phyloP scores from a whole-genome alignment of 306 rosid species.

The Crotalaria pallida region DNA sequence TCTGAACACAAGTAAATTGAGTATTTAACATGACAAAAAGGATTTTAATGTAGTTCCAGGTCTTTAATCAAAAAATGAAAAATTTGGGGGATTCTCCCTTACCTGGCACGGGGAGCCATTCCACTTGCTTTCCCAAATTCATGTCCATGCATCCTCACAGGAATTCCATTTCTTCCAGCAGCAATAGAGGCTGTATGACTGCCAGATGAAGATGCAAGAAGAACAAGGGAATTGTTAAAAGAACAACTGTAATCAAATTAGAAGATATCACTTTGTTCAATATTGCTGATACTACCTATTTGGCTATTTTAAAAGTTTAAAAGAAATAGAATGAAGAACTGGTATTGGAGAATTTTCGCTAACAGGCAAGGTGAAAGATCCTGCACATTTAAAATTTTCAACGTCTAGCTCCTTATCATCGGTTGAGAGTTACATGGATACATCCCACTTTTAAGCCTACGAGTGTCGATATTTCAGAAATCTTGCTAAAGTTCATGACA shows the following conservation, averaged over 20 bases:
- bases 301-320: neutral
- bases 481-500: neutral
- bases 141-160: constrained; percentile 89
- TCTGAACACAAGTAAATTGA: constrained; percentile 46
- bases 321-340: neutral
- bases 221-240: neutral
- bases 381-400: neutral
- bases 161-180: constrained; percentile 97
- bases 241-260: constrained; percentile 6
- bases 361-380: neutral
- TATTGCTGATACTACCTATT: neutral
- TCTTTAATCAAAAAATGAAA: constrained; percentile 20
- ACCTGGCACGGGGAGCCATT: constrained; percentile 99
- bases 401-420: neutral
- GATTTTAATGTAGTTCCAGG: neutral
- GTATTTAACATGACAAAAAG: constrained; percentile 7
- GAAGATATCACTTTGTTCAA: constrained; percentile 13
- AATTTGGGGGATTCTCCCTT: constrained; percentile 28
- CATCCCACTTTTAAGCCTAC: neutral
- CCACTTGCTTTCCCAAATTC: constrained; percentile 99
- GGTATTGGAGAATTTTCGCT: neutral
- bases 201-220: constrained; percentile 30
- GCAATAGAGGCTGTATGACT: constrained; percentile 99
- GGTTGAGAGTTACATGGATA: neutral
- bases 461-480: neutral